Base-by-base conservation (phyloP, 2,329 filamentous ascomycete genomes). In the Septoria linicola region DNA sequence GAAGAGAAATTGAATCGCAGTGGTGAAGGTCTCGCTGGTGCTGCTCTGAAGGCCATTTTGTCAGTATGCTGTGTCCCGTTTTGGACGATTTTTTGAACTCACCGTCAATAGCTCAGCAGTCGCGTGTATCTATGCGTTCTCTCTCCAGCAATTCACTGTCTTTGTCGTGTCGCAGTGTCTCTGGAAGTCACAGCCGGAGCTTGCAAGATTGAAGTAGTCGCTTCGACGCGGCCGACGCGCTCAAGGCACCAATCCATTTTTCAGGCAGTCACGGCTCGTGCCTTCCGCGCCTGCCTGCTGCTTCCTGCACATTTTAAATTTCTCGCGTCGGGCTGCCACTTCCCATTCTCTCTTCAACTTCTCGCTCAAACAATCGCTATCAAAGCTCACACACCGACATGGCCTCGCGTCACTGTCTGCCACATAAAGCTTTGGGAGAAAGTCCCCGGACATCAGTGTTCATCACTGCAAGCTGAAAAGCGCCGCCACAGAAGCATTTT, bases 331-430 rank as follows among this genome's bases (percentile, higher is more conserved):
- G 17, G 35, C 25, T 13, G n/a, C 19, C 20, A 21, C 25, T 49
- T 42, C 43, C 67, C 57, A 69, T 70, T 68, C 70, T 66, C 70
- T 70, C 68, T 74, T 76, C 82, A 82, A 84, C 85, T 87, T 84
- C 89, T 96, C 91, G 91, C 81, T 91, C 89, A 83, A 96, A 89
- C 89, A 89, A 96, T 96, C 92, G 92, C 91, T 87, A 84, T 95
- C 90, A 87, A 96, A 96, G 92, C 91, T 89, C 76, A 90, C 88
- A 86, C 77, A 95, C 89, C 86, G 89, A 67, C 64, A 87, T 30
- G 51, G 68, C 66, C 64, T 71, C 65, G 66, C 64, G 66, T 65
- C 68, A 65, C 59, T 64, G 64, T 65, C 59, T 48, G 72, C 61
- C 73, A 67, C 65, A 70, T 45, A 70, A 62, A 59, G 91, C 91